Evolutionary conservation across 768 basidiomycete species (phyloP), one percentile per base, ranked within the genome.

Genomic region (Tylopilus sp.): DNA sequence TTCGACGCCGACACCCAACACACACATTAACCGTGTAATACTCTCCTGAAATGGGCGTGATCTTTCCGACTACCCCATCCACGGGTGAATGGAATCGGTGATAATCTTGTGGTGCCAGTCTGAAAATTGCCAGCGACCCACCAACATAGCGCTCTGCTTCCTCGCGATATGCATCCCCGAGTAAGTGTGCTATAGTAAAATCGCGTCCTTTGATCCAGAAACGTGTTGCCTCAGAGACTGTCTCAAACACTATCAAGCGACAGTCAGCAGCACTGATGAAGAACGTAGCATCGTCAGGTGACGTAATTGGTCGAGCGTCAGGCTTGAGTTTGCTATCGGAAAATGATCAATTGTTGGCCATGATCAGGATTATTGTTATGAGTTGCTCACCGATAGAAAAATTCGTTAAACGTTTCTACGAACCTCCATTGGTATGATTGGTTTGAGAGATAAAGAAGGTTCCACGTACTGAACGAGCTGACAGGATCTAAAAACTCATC

Each of bases 141-240:
- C 89, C 90, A 2, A 73, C 70, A 62, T 88, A 98, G 35, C 78
- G 77, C 5, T 85, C 82, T 1, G 79, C 82, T 44, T 90, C 80
- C 20, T 77, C 73, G 56, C 80, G 81, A 68, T 94, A 92, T 11
- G 69, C 72, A 3, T 90, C 86, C 0, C 95, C 95, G 0, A 98
- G 78, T 30, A 99, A 75, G 2, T 85, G 79, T 6, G 71, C 77
- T 3, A 98, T 77, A 2, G 84, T 86, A 65, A 99, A 98, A 59
- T 97, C 94, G 39, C 93, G 83, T 3, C 95, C 95, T 64, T 98
- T 98, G 72, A 98, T 95, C 95, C 95, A 99, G 0, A 99, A 72
- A 21, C 78, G 75, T 2, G 93, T 97, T 1, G 95, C 95, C 50
- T 91, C 89, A 43, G 71, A 73, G 8, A 97, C 85, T 1, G 83